phyloP scores from a whole-genome alignment of 805 yeast genomes.

The Candida sphagnicola region DNA sequence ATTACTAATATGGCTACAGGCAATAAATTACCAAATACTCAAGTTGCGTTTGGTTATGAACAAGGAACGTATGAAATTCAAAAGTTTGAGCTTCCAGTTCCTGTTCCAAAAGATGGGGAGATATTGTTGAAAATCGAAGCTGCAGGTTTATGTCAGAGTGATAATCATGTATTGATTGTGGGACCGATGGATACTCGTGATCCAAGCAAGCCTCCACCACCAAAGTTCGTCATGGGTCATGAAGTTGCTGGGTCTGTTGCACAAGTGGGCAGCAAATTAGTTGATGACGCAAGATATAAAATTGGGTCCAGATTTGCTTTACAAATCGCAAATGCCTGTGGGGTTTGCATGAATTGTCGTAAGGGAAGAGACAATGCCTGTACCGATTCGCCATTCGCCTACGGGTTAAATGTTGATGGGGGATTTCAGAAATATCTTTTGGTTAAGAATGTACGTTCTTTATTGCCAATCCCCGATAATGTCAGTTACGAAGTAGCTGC shows the following conservation, averaged over 20 bases:
- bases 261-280: slow-evolving; percentile 24
- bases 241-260: slow-evolving; percentile 39
- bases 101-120: slow-evolving; percentile 23
- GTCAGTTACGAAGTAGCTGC: slow-evolving; percentile 39
- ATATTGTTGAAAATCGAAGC: slow-evolving; percentile 38
- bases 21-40: no score
- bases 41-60: slow-evolving; percentile 30
- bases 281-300: slow-evolving; percentile 17
- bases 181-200: slow-evolving; percentile 14
- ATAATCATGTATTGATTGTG: slow-evolving; percentile 30
- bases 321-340: slow-evolving; percentile 29
- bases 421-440: slow-evolving; percentile 39
- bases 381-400: slow-evolving; percentile 18
- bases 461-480: slow-evolving; percentile 37
- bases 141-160: slow-evolving; percentile 43
- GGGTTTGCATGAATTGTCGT: slow-evolving; percentile 31
- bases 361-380: slow-evolving; percentile 32
- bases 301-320: slow-evolving; percentile 29
- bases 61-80: slow-evolving; percentile 22
- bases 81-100: slow-evolving; percentile 27
- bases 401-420: slow-evolving; percentile 36
- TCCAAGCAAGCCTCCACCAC: slow-evolving; percentile 10
- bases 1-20: no score
- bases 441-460: slow-evolving; percentile 28
- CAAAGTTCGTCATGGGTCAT: slow-evolving; percentile 41